These are phyloP conservation scores for Candida anglica DNA, from an alignment of 805 yeast genomes.

Conservation along the genomic window DNA sequence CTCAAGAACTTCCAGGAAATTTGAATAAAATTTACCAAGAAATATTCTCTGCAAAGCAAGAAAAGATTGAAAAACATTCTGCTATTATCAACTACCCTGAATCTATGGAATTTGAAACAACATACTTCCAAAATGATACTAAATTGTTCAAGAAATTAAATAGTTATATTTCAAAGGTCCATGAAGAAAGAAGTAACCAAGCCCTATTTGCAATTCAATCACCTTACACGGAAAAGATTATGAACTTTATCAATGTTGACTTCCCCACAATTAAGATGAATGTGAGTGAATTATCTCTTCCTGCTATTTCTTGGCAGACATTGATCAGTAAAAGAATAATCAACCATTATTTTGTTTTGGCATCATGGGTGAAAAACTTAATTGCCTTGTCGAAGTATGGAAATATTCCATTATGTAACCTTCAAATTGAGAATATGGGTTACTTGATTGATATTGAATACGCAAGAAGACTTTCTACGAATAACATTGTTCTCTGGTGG, in stretches of 20 bases:
- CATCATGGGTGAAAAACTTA: slow-evolving; percentile 68
- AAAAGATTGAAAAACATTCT: slow-evolving; percentile 36
- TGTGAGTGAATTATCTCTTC: slow-evolving; percentile 54
- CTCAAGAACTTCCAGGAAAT: slow-evolving; percentile 60
- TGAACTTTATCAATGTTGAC: slow-evolving; percentile 43
- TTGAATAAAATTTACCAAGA: slow-evolving; percentile 54
- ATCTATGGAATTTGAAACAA: slow-evolving; percentile 50
- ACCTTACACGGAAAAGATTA: slow-evolving; percentile 48
- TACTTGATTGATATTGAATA: slow-evolving; percentile 81
- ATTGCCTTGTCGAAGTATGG: slow-evolving; percentile 65
- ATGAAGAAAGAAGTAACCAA: slow-evolving; percentile 59
- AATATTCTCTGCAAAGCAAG: slow-evolving; percentile 44
- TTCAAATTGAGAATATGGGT: slow-evolving; percentile 72
- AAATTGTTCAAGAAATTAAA: slow-evolving; percentile 59
- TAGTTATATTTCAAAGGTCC: slow-evolving; percentile 48
- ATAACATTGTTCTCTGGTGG: slow-evolving; percentile 90
- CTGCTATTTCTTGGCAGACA: slow-evolving; percentile 81
- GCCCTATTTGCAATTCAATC: slow-evolving; percentile 72
- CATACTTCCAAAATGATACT: slow-evolving; percentile 49
- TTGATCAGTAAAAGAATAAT: slow-evolving; percentile 60
- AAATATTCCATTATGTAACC: slow-evolving; percentile 81
- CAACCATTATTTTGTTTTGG: slow-evolving; percentile 68
- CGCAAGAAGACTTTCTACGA: slow-evolving; percentile 67
- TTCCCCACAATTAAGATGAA: slow-evolving; percentile 64
- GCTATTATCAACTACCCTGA: slow-evolving; percentile 51